These are phyloP conservation scores for Penstemon barbatus DNA, from an alignment of 257 asterid species.

Conservation along the genomic window DNA sequence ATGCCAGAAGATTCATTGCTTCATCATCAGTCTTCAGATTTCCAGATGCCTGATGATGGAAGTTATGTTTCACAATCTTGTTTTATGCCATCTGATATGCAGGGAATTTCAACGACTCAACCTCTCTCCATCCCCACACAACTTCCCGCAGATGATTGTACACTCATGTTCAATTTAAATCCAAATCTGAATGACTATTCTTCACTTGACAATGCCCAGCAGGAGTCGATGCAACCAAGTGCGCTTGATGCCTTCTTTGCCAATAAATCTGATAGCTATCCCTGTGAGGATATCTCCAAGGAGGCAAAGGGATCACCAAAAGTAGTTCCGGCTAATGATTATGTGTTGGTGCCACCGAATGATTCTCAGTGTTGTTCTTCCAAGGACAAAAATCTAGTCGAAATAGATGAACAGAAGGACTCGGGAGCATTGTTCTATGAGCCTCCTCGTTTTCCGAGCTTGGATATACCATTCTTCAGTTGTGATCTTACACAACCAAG, in stretches of 20 bases:
- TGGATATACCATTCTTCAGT: constrained; percentile 84
- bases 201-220: constrained; percentile 39
- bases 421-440: constrained; percentile 73
- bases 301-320: constrained; percentile 43
- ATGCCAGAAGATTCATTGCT: constrained; percentile 44
- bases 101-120: constrained; percentile 46
- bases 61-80: constrained; percentile 35
- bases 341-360: constrained; percentile 38
- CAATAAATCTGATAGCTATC: constrained; percentile 39
- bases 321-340: constrained; percentile 59
- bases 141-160: constrained; percentile 40
- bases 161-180: constrained; percentile 38
- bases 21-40: constrained; percentile 44
- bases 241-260: constrained; percentile 41
- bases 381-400: constrained; percentile 31
- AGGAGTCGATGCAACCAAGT: constrained; percentile 35
- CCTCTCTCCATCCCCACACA: constrained; percentile 38
- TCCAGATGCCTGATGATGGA: constrained; percentile 48
- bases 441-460: constrained; percentile 94
- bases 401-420: constrained; percentile 47
- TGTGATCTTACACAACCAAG: constrained; percentile 86
- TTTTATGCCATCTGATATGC: constrained; percentile 38
- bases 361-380: constrained; percentile 44
- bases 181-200: constrained; percentile 47
- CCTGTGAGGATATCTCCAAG: constrained; percentile 36